These are phyloP conservation scores for Setaria viridis DNA, from an alignment of 202 grass and related monocot species.

Conservation along the genomic window DNA sequence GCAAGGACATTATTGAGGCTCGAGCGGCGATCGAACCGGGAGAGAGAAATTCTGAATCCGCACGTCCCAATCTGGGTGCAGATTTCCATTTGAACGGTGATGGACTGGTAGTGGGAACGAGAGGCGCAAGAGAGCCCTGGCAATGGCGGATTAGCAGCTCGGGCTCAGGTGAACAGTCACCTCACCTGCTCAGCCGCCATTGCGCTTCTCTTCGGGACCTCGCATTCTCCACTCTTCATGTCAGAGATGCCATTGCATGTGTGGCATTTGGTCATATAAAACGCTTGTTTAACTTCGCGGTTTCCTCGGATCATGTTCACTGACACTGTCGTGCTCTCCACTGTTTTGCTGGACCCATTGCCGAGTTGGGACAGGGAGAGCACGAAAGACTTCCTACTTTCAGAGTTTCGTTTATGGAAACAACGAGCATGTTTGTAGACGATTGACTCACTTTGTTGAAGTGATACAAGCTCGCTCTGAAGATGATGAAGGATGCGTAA, in stretches of 20 bases:
- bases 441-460: conserved; percentile 50
- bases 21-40: neutral
- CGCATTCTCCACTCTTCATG: neutral
- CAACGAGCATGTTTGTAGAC: conserved; percentile 39
- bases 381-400: conserved; percentile 59
- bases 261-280: neutral
- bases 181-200: neutral
- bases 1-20: neutral
- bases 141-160: neutral
- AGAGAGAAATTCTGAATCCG: neutral
- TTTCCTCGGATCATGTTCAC: conserved; percentile 5
- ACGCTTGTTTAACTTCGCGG: neutral
- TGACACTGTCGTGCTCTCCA: neutral
- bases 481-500: neutral
- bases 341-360: conserved; percentile 8
- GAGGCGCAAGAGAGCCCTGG: too few relatives aligned
- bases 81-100: neutral
- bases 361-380: conserved; percentile 40
- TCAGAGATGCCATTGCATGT: neutral
- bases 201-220: neutral
- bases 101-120: too few relatives aligned
- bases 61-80: neutral
- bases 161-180: neutral
- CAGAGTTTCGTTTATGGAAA: conserved; percentile 34
- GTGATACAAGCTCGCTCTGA: neutral